Evolutionary conservation across 495 filamentous ascomycete species (phyloP).

Genomic region (Penicillium pancosmium): DNA sequence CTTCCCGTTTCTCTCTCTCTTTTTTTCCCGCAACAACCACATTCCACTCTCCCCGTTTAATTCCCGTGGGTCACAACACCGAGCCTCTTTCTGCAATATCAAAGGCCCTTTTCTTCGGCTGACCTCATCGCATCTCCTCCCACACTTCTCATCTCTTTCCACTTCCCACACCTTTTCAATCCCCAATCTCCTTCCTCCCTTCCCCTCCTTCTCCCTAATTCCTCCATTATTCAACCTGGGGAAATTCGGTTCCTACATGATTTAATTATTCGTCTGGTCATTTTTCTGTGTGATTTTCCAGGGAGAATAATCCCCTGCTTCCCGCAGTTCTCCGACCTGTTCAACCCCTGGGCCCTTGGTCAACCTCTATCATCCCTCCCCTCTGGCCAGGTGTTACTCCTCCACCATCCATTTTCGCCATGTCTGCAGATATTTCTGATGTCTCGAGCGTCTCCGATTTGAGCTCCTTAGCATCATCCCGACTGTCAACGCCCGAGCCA

Average conservation of each 20-base stretch:
- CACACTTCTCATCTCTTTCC: slow-evolving; percentile 21
- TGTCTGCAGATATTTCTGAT: slow-evolving; percentile 50
- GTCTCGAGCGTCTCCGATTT: slow-evolving; percentile 59
- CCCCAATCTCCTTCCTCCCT: slow-evolving; percentile 15
- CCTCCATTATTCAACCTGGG: slow-evolving; percentile 5
- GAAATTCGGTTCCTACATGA: not conserved
- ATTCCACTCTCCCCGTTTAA: slow-evolving; percentile 20
- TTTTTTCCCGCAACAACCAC: slow-evolving; percentile 30
- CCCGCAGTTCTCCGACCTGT: slow-evolving; percentile 1
- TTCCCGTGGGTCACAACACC: slow-evolving; percentile 42
- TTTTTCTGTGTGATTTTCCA: not conserved
- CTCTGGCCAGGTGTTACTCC: not conserved
- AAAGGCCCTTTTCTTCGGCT: slow-evolving; percentile 26
- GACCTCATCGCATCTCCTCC: slow-evolving; percentile 32
- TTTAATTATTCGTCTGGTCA: not conserved
- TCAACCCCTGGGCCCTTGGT: slow-evolving; percentile 2
- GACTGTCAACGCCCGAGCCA: slow-evolving; percentile 58
- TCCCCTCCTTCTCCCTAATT: slow-evolving; percentile 19
- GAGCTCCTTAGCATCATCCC: slow-evolving; percentile 59
- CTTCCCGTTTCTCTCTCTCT: slow-evolving; percentile 10
- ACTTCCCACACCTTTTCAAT: slow-evolving; percentile 1
- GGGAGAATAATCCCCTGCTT: not conserved
- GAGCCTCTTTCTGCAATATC: too few species aligned
- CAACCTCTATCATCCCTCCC: not conserved
- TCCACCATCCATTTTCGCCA: slow-evolving; percentile 21